Base-by-base conservation (phyloP, 2,329 filamentous ascomycete species). In the Paracamarosporium sp. region DNA sequence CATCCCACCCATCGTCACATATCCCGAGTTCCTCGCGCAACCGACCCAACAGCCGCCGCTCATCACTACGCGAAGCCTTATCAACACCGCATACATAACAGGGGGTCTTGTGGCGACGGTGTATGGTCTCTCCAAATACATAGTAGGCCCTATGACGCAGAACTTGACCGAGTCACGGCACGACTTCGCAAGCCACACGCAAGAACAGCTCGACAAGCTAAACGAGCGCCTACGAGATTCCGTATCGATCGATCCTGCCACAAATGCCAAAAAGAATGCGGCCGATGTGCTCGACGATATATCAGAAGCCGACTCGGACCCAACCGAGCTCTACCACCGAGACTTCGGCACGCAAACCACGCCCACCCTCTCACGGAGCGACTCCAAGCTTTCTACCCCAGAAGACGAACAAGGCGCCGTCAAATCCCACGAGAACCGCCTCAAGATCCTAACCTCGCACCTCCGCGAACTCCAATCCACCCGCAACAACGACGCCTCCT, bases 291-390 rank as follows among this genome's bases (percentile, higher is more conserved):
- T 73, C 15, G 77, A 78, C 27, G 75, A 79, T 36, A 67, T 75
- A n/a, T 79, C 80, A 17, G 82, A 85, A 41, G 68, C 67, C 13
- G 82, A 83, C 66, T 86, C 84, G 12, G 86, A 88, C 63, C 91
- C 91, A 1, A 88, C 89, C 1, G 91, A 94, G 75, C 85, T 93
- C 60, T 95, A 92, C 77, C 90, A 93, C 74, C 86, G 90, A 44
- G 91, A 95, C 70, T 85, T 92, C 58, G 90, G 90, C 62, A 90
- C 91, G 1, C 91, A 95, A 75, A 95, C 91, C 0, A 88, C 86
- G 0, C 82, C 81, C 1, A 79, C 79, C 0, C 73, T 81, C 2
- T 82, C 81, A 4, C 78, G 80, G 5, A 66, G 75, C 24, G 65
- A 73, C 4, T 73, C 74, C 1, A 59, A 70, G 9, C 61, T 69